Base-by-base conservation (phyloP, 2,329 filamentous ascomycete species). In the Immersiporthe knoxdaviesiana region DNA sequence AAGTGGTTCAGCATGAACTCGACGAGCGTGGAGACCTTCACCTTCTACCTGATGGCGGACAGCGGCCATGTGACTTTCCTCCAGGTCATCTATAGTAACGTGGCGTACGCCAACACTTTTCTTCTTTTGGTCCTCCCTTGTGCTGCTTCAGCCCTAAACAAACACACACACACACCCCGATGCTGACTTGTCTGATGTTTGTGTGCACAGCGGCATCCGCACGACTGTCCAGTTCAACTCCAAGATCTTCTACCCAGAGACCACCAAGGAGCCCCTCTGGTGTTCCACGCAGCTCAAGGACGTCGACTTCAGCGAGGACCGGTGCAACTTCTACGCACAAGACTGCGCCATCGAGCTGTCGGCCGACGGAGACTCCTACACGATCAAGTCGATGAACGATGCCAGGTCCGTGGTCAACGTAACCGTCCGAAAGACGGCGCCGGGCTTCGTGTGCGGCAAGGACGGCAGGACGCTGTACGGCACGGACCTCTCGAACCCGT, bases 21-120 rank as follows among this genome's bases (percentile, higher is more conserved):
- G 76, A 98, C 96, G 72, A 92, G 88, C 77, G 96, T 98, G 75
- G 96, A 99, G 85, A 97, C 93, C 39, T 92, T 97, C 84, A 94
- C 88, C 72, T 99, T 97, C 83, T 99, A 99, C 83, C 82, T 97
- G 77, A 90, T 90, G 81, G 85, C 91, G 68, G 92, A 97, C 72
- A 88, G 84, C 70, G 96, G 96, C 64, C 86, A 90, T 72, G 80
- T 94, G 73, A 92, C 87, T 66, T 88, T 97, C 80, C 89, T 88
- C 71, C 96, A 99, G 85, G 87, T 98, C 81, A 97, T 99, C 79
- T 97, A 98, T 85, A 98, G 92, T 84, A 97, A 97, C 82, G 92
- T 99, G 79, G 91, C 89, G 94, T 97, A 90, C 81, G 91, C 74
- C 37, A 68, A 52, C 32, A 41, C 72, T 68, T 41, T 47, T 52